phyloP scores from a whole-genome alignment of 1,284 basidiomycete genomes.

The Fomitopsis betulina region DNA sequence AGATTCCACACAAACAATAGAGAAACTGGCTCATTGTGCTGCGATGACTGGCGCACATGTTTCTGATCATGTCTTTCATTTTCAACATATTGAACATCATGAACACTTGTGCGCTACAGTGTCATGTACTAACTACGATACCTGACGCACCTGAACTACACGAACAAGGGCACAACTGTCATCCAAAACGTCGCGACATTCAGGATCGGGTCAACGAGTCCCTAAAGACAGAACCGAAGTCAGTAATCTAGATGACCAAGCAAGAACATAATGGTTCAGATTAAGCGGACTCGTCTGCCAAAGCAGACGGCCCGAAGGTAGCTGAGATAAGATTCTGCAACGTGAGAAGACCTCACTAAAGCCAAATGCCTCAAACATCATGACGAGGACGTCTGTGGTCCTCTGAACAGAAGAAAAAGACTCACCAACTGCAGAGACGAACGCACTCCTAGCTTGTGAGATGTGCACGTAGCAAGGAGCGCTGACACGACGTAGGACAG shows the following conservation, averaged over 20 bases:
- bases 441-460: background rate
- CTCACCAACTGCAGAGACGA: slow-evolving; percentile 6
- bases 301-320: slow-evolving; percentile 52
- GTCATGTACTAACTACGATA: too few species aligned
- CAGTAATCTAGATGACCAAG: background rate
- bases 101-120: too few species aligned
- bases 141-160: too few species aligned
- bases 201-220: too few species aligned
- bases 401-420: background rate
- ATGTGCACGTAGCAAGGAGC: too few species aligned
- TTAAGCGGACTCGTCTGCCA: slow-evolving; percentile 33
- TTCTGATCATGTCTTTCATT: too few species aligned
- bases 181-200: too few species aligned
- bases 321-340: slow-evolving; percentile 61
- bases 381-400: slow-evolving; percentile 20
- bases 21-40: too few species aligned
- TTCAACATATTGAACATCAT: too few species aligned
- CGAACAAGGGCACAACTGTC: too few species aligned
- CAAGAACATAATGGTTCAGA: slow-evolving; percentile 25
- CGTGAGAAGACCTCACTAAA: slow-evolving; percentile 64
- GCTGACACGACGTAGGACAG: background rate
- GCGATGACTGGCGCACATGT: too few species aligned
- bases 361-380: slow-evolving; percentile 94
- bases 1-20: too few species aligned
- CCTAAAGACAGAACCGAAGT: background rate